Evolutionary conservation across 2,329 filamentous ascomycete species (phyloP).

Genomic region (Apiospora koreana): DNA sequence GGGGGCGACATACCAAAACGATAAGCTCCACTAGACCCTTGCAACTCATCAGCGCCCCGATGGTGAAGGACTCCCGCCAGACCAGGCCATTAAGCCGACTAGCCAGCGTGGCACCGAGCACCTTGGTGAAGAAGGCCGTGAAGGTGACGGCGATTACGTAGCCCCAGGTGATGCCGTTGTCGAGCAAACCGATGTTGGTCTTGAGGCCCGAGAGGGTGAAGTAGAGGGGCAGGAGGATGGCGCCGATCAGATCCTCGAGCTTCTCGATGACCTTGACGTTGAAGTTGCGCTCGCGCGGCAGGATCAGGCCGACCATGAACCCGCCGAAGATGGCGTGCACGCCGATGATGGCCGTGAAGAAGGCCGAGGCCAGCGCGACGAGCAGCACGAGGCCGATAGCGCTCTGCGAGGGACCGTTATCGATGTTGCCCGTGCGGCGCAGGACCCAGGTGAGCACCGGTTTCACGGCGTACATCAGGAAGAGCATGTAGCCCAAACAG

Average conservation of each 20-base stretch:
- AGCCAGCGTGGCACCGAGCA: slow-evolving; percentile 78
- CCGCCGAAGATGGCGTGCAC: slow-evolving; percentile 94
- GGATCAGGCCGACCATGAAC: slow-evolving; percentile 86
- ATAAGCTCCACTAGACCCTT: slow-evolving; percentile 95
- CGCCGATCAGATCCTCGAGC: slow-evolving; percentile 86
- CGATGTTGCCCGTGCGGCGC: slow-evolving; percentile 71
- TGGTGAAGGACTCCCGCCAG: slow-evolving; percentile 87
- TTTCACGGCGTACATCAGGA: slow-evolving; percentile 72
- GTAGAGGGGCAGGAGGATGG: slow-evolving; percentile 85
- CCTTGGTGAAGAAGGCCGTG: slow-evolving; percentile 83
- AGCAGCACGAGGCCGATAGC: slow-evolving; percentile 83
- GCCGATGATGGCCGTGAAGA: slow-evolving; percentile 75
- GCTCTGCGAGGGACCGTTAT: slow-evolving; percentile 84
- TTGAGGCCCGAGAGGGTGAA: slow-evolving; percentile 90
- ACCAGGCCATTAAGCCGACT: slow-evolving; percentile 75
- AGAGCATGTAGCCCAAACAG: slow-evolving; percentile 72
- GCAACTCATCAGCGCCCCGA: slow-evolving; percentile 89
- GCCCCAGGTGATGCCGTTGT: slow-evolving; percentile 82
- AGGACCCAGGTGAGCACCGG: slow-evolving; percentile 77
- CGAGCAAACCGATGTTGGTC: slow-evolving; percentile 82
- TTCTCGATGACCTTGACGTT: slow-evolving; percentile 91
- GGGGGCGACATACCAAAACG: slow-evolving; percentile 74
- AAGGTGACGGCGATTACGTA: slow-evolving; percentile 86
- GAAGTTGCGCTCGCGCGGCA: slow-evolving; percentile 86
- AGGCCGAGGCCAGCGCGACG: slow-evolving; percentile 70